phyloP scores from a whole-genome alignment of 2,329 filamentous ascomycete species.

The Aureobasidium namibiae region DNA sequence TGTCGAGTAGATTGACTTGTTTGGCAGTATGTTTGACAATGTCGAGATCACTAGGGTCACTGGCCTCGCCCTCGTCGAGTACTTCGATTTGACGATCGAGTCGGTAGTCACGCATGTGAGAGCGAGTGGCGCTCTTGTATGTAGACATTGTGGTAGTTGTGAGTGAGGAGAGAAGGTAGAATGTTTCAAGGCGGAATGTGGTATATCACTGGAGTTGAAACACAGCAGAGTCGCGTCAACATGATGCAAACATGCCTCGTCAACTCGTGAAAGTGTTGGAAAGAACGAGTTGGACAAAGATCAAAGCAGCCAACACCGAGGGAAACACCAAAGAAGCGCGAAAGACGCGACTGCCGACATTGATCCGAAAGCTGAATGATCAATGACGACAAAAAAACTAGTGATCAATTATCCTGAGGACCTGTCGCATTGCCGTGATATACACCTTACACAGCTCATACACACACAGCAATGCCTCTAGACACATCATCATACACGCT shows the following conservation, averaged over 20 bases:
- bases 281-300: constrained; percentile 1
- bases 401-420: neutral
- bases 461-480: constrained; percentile 64
- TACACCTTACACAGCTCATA: neutral
- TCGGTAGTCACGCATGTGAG: neutral
- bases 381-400: constrained; percentile 5
- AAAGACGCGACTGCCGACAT: neutral
- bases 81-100: neutral
- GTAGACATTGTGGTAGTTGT: neutral
- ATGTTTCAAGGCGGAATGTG: neutral
- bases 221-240: neutral
- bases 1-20: constrained; percentile 1
- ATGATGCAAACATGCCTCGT: neutral
- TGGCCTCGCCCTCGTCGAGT: constrained; percentile 1
- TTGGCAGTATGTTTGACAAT: constrained; percentile 7
- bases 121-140: neutral
- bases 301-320: neutral
- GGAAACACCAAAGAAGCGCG: constrained; percentile 1
- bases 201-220: neutral
- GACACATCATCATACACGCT: constrained; percentile 88
- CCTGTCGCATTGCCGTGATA: neutral
- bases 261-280: neutral
- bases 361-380: neutral
- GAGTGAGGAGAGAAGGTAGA: neutral
- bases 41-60: constrained; percentile 5